Evolutionary conservation across 2,329 filamentous ascomycete species (phyloP).

Genomic region (Thermoascus crustaceus): DNA sequence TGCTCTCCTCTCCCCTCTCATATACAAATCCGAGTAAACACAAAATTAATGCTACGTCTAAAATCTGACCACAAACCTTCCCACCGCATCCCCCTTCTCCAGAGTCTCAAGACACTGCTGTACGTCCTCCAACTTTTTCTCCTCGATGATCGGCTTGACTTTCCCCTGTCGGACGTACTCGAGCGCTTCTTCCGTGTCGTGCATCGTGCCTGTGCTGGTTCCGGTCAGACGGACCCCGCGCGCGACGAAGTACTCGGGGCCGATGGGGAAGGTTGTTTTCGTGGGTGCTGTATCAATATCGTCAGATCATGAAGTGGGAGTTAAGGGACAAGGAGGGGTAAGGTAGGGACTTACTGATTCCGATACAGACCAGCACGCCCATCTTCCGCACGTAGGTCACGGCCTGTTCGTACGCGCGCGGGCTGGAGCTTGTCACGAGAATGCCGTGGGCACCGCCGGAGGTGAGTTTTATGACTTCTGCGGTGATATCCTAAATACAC

Average conservation of each 20-base stretch:
- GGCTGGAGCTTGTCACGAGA: conserved; percentile 29
- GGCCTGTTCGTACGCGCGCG: conserved; percentile 25
- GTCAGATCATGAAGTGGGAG: neutral
- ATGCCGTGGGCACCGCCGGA: conserved; percentile 31
- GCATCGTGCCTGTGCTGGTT: conserved; percentile 10
- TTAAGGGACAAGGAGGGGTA: neutral
- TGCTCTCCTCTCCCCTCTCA: too few relatives aligned
- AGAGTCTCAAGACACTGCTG: conserved; percentile 2
- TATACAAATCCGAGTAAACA: too few relatives aligned
- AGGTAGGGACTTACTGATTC: conserved; percentile 3
- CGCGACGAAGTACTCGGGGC: conserved; percentile 11
- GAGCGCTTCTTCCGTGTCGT: conserved; percentile 11
- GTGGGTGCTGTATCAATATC: conserved; percentile 3
- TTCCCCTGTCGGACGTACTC: conserved; percentile 10
- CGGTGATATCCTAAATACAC: conserved; percentile 20
- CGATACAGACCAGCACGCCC: conserved; percentile 10
- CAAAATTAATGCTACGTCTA: too few relatives aligned
- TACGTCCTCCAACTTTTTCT: conserved; percentile 11
- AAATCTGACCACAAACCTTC: conserved; percentile 2
- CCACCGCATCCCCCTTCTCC: conserved; percentile 4
- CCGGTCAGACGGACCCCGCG: conserved; percentile 11
- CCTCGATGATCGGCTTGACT: conserved; percentile 15
- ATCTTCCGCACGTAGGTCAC: conserved; percentile 8
- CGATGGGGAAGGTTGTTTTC: conserved; percentile 8
- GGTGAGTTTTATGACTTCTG: conserved; percentile 27